Conservation (phyloP, 75 land plant species). For the Pinus taeda region DNA sequence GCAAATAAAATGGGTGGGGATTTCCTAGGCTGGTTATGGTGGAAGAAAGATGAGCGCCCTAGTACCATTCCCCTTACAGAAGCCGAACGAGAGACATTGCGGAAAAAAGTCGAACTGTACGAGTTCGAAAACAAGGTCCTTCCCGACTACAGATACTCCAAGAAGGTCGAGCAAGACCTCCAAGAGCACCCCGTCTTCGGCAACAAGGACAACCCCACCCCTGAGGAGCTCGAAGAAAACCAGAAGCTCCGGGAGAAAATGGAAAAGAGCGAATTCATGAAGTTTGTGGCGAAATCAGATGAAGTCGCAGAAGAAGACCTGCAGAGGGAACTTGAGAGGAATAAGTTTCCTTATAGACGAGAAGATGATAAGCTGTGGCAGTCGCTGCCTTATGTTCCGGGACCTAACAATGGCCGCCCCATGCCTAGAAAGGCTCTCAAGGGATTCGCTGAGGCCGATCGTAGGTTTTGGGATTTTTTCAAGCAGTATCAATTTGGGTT, state of each 20-base stretch:
- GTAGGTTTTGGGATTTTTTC: conserved; percentile 88
- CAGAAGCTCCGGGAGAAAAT: conserved; percentile 38
- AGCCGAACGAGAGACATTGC: no score
- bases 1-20: no score
- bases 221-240: conserved; percentile 59
- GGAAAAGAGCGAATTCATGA: conserved; percentile 30
- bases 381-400: conserved; percentile 63
- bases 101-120: no score
- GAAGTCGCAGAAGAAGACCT: conserved; percentile 32
- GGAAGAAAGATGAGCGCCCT: no score
- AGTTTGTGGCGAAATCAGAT: conserved; percentile 46
- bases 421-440: conserved; percentile 70
- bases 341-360: conserved; percentile 42
- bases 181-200: conserved; percentile 39
- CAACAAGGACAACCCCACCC: conserved; percentile 35
- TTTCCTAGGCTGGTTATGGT: no score
- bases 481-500: conserved; percentile 84
- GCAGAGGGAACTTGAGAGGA: conserved; percentile 50
- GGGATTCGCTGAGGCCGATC: conserved; percentile 43
- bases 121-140: no score
- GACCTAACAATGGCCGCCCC: conserved; percentile 60
- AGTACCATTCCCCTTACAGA: no score
- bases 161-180: conserved; percentile 17
- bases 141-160: no score
- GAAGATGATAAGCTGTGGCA: conserved; percentile 79